Conservation (phyloP, 768 basidiomycete species). For the Gautieria morchelliformis region DNA sequence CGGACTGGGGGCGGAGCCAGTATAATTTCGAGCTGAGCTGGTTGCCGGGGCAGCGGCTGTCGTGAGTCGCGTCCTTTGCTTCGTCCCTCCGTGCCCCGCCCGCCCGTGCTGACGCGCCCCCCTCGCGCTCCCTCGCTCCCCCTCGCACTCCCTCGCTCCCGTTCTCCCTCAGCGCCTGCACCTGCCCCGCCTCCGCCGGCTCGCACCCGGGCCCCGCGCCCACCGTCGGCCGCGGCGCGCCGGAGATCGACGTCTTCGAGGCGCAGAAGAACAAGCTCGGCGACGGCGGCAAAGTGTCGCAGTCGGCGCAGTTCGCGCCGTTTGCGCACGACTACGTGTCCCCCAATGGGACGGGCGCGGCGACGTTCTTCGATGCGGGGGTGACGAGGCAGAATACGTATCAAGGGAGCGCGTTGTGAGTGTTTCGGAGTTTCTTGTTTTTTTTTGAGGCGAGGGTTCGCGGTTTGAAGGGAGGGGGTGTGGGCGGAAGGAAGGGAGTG, state of each 20-base stretch:
- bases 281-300: constrained; percentile 55
- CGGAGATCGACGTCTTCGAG: constrained; percentile 80
- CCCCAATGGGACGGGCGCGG: constrained; percentile 24
- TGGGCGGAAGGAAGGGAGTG: too few relatives aligned
- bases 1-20: constrained; percentile 34
- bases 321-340: constrained; percentile 38
- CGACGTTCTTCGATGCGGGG: constrained; percentile 25
- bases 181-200: constrained; percentile 60
- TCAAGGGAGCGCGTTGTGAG: constrained; percentile 41
- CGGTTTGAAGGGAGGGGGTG: too few relatives aligned
- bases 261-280: constrained; percentile 52
- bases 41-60: constrained; percentile 67
- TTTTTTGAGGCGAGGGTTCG: too few relatives aligned
- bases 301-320: constrained; percentile 65
- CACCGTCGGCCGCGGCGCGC: constrained; percentile 54
- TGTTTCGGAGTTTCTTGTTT: too few relatives aligned
- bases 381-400: constrained; percentile 28
- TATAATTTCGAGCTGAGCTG: constrained; percentile 60
- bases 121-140: too few relatives aligned
- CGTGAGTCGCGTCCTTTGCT: too few relatives aligned
- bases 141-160: too few relatives aligned
- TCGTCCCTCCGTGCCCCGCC: too few relatives aligned
- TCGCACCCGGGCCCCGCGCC: constrained; percentile 66
- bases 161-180: constrained; percentile 53
- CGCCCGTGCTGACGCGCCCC: too few relatives aligned